Conservation (phyloP, 345 rosid genomes). For the Salix dunnii region DNA sequence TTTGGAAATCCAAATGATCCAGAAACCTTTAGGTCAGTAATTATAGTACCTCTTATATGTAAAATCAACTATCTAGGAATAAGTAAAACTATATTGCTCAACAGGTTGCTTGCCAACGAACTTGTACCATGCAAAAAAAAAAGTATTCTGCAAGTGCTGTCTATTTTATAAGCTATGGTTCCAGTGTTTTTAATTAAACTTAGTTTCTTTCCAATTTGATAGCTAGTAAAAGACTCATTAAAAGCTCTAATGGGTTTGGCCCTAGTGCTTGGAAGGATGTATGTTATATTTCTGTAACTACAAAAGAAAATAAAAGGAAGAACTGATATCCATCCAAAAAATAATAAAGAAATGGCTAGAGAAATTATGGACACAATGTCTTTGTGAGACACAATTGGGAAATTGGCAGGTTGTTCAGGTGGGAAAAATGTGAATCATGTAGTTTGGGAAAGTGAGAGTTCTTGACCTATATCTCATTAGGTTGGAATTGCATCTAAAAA, state of each 20-base stretch:
- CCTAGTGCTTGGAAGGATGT: not conserved
- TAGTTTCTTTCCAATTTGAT: not conserved
- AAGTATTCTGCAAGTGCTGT: no score
- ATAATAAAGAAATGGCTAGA: not conserved
- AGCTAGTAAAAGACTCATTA: not conserved
- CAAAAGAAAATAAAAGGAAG: not conserved
- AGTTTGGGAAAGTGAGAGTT: not conserved
- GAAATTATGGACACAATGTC: not conserved
- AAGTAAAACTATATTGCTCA: no score
- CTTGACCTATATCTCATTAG: not conserved
- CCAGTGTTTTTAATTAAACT: not conserved
- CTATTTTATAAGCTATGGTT: no score
- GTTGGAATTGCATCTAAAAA: no score
- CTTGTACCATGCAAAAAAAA: no score
- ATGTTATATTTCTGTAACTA: not conserved
- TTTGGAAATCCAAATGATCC: constrained; percentile 95
- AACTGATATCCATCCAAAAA: not conserved
- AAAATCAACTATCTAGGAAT: no score
- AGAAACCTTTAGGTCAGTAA: constrained; percentile 83
- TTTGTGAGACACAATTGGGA: not conserved
- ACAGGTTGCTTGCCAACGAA: no score
- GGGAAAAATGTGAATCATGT: not conserved
- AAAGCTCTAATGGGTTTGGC: not conserved
- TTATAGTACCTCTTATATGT: not conserved
- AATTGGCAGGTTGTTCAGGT: not conserved